phyloP scores from a whole-genome alignment of 2,329 filamentous ascomycete genomes.

The Diaporthe ampelina region DNA sequence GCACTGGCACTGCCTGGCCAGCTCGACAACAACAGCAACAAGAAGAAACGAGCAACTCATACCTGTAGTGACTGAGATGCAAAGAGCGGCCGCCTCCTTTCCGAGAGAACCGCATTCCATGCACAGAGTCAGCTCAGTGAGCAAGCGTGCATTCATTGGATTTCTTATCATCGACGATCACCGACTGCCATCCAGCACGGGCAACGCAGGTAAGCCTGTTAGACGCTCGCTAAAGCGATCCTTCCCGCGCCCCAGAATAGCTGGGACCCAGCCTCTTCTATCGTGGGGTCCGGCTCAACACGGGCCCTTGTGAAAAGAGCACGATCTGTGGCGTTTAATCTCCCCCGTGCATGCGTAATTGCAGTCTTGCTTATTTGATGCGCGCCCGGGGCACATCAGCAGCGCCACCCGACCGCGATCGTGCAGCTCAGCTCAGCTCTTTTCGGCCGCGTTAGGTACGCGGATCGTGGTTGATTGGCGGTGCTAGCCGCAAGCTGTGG shows the following conservation, averaged over 20 bases:
- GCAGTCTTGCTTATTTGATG: not conserved
- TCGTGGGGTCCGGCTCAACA: constrained; percentile 21
- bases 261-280: not conserved
- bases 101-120: constrained; percentile 6
- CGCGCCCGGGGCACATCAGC: not conserved
- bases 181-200: not conserved
- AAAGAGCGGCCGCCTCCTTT: not conserved
- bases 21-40: not conserved
- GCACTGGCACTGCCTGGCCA: not conserved
- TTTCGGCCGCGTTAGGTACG: not conserved
- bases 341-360: not conserved
- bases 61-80: not conserved
- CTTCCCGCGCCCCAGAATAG: constrained; percentile 33
- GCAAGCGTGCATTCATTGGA: not conserved
- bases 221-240: constrained; percentile 16
- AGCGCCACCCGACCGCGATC: constrained; percentile 23
- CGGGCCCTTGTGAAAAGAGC: not conserved
- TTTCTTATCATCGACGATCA: constrained; percentile 1
- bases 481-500: constrained; percentile 30
- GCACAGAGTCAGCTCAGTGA: not conserved
- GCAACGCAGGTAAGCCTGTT: constrained; percentile 4
- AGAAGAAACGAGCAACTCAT: not conserved
- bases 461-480: constrained; percentile 13
- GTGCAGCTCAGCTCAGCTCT: constrained; percentile 13
- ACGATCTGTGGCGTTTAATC: constrained; percentile 1